phyloP scores from a whole-genome alignment of 2,329 filamentous ascomycete species.

The Diaporthe destruens region DNA sequence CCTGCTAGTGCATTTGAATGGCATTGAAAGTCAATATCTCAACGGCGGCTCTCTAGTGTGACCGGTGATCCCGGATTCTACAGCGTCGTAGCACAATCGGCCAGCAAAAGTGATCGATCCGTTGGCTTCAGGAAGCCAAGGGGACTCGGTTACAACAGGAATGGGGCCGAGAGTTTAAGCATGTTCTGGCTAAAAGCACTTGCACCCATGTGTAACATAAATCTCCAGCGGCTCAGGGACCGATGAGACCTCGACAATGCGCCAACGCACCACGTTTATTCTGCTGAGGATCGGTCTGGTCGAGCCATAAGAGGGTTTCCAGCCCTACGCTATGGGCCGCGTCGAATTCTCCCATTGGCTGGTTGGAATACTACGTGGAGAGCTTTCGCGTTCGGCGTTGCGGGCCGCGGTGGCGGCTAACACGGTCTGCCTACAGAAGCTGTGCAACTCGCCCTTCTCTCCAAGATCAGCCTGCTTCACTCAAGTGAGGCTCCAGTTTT shows the following conservation, averaged over 20 bases:
- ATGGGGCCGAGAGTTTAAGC: constrained; percentile 27
- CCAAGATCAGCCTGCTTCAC: constrained; percentile 16
- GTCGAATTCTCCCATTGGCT: constrained; percentile 26
- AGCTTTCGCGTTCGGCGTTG: constrained; percentile 26
- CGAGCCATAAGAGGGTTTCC: constrained; percentile 12
- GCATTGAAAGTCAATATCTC: neutral
- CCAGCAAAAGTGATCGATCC: constrained; percentile 29
- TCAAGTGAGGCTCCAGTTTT: constrained; percentile 19
- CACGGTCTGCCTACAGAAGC: constrained; percentile 12
- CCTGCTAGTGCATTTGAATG: neutral
- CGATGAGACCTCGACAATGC: constrained; percentile 28
- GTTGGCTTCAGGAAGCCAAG: constrained; percentile 23
- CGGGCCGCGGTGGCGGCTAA: constrained; percentile 32
- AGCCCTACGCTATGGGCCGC: constrained; percentile 17
- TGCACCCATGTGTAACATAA: constrained; percentile 19
- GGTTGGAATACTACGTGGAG: constrained; percentile 1
- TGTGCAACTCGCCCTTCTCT: constrained; percentile 22
- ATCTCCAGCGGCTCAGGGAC: constrained; percentile 33
- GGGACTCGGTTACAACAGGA: constrained; percentile 12
- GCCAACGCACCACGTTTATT: constrained; percentile 29
- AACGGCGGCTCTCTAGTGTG: neutral
- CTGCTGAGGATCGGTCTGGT: constrained; percentile 14
- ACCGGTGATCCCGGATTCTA: neutral
- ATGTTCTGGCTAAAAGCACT: constrained; percentile 30
- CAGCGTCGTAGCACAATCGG: constrained; percentile 26